Base-by-base conservation (phyloP, 352 stramenopile species). In the Globisporangium sylvaticum region DNA sequence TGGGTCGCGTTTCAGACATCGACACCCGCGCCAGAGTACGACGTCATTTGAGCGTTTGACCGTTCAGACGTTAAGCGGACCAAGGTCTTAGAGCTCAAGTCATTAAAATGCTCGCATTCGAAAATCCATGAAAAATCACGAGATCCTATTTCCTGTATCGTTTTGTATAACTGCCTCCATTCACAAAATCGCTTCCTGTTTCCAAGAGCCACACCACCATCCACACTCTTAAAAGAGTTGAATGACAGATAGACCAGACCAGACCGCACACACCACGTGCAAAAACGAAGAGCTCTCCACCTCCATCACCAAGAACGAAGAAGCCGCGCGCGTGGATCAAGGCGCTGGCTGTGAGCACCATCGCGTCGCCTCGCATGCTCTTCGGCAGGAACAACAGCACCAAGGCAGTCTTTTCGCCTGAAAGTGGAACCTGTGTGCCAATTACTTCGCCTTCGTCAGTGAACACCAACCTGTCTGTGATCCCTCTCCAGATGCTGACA, bases 401-500 rank as follows among this genome's bases (percentile, higher is more conserved):
- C 29, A 53, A n/a, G 22, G 22, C 27, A 34, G 22, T 27, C 32
- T 29, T 32, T 10, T 25, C 12, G 15, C 32, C 29, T 25, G n/a
- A 9, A 52, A 52, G 15, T 62, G 62, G 7, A 25, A 15, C 39
- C 4, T 2, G 18, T 4, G 34, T 15, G 34, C 34, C 4, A 18
- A 7, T 46, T 20, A 7, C 15, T 10, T 20, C 27, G 18, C 12
- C 22, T 3, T 48, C 5, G 22, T 18, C 22, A 56, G 3, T 24
- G n/a, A 46, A 12, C 1, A 12, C 10, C 18, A 34, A 65, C 27
- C 31, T 37, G 63, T 44, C 67, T 24, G 39, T 67, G 1, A 79
- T 88, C n/a, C 64, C 76, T n/a, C 58, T 80, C 27, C 62, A 72
- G 6, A 68, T 73, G 29, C 57, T 88, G 6, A 58, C 71, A 14